These are phyloP conservation scores for Scutellaria baicalensis DNA, from an alignment of 257 asterid species.

Conservation along the genomic window DNA sequence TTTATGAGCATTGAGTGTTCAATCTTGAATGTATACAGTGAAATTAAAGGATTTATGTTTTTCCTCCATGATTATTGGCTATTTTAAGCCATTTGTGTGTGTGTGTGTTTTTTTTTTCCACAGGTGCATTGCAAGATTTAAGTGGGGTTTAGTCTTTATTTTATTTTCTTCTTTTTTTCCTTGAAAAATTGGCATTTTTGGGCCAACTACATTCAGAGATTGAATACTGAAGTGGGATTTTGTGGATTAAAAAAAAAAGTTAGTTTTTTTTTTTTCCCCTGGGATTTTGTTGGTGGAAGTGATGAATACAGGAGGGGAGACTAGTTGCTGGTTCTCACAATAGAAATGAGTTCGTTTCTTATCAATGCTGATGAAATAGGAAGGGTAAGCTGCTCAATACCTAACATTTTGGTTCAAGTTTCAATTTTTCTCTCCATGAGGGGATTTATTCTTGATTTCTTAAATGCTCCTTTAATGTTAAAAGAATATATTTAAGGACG, in stretches of 20 bases:
- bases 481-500: neutral
- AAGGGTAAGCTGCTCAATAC: slow-evolving; percentile 28
- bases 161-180: neutral
- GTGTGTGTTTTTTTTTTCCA: neutral
- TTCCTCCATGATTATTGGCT: neutral
- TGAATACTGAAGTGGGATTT: slow-evolving; percentile 7
- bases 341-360: slow-evolving; percentile 64
- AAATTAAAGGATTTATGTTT: neutral
- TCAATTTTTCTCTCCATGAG: neutral
- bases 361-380: slow-evolving; percentile 82
- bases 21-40: neutral
- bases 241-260: neutral
- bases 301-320: slow-evolving; percentile 72
- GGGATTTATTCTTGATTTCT: neutral
- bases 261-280: neutral
- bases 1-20: neutral
- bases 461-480: neutral
- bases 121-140: neutral
- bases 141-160: neutral
- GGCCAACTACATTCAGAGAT: slow-evolving; percentile 6
- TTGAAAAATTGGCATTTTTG: neutral
- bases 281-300: slow-evolving; percentile 18
- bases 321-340: slow-evolving; percentile 82
- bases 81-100: neutral
- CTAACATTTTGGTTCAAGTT: neutral